A percentile compares a stretch with the other conserved stretches of the same genome.
These are phyloP conservation scores for Colletotrichum plurivorum DNA, from an alignment of 2,329 filamentous ascomycete genomes.

Conservation along the genomic window DNA sequence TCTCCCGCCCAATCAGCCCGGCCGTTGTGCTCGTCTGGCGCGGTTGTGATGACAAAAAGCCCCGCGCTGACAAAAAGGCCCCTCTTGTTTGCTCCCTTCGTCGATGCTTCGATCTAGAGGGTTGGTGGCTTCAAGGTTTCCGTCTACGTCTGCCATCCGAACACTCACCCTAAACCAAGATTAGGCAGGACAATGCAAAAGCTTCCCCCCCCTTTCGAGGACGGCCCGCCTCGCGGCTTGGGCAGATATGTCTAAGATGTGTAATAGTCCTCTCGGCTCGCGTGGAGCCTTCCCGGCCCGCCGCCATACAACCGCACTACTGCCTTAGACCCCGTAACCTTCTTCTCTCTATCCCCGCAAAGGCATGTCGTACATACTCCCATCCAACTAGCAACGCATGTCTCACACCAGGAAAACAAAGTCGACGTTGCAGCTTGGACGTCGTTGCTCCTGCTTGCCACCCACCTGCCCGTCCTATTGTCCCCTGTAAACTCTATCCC, in stretches of 20 bases:
- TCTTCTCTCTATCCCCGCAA: not conserved
- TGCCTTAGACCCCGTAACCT: not conserved
- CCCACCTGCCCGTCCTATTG: too few species aligned
- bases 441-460: too few species aligned
- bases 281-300: not conserved
- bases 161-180: constrained; percentile 2
- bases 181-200: constrained; percentile 9
- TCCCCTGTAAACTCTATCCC: constrained; percentile 5
- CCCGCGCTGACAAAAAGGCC: not conserved
- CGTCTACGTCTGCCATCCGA: not conserved
- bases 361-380: not conserved
- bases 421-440: not conserved
- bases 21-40: too few species aligned
- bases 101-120: constrained; percentile 6
- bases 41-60: not conserved
- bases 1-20: not conserved
- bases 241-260: not conserved
- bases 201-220: not conserved
- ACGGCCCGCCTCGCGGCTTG: not conserved
- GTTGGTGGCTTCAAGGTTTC: constrained; percentile 9
- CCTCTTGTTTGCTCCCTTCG: not conserved
- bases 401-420: not conserved
- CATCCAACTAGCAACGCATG: not conserved
- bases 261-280: not conserved
- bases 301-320: not conserved